Evolutionary conservation across 1,284 basidiomycete genomes (phyloP).

Genomic region (Takashimella tepidaria): DNA sequence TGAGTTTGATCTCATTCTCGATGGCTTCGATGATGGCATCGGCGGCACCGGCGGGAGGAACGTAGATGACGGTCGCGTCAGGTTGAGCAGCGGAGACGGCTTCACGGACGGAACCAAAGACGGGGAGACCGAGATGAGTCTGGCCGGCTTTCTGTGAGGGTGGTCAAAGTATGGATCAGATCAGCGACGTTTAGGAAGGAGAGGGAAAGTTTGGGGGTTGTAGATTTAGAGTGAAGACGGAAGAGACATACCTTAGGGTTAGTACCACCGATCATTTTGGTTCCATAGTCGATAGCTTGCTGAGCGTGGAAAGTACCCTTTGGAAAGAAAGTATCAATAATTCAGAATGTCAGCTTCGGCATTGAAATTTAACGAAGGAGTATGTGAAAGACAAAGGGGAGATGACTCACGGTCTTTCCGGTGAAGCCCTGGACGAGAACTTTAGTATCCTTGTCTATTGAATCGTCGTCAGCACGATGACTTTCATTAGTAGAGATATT

Average conservation of each 20-base stretch:
- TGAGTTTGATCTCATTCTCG: slow-evolving; percentile 91
- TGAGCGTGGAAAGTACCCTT: slow-evolving; percentile 96
- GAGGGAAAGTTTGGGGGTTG: not conserved
- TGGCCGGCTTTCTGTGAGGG: slow-evolving; percentile 73
- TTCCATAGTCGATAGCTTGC: slow-evolving; percentile 85
- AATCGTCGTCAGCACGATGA: not conserved
- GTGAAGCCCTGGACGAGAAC: slow-evolving; percentile 92
- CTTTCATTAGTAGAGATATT: too few relatives aligned
- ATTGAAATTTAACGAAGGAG: not conserved
- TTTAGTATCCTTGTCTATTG: slow-evolving; percentile 85
- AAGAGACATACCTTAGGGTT: slow-evolving; percentile 63
- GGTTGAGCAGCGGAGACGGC: slow-evolving; percentile 77
- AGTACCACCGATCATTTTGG: slow-evolving; percentile 95
- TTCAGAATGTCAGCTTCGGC: too few relatives aligned
- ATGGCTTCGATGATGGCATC: slow-evolving; percentile 97
- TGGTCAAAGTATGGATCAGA: not conserved
- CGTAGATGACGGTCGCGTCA: slow-evolving; percentile 91
- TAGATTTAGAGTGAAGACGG: not conserved
- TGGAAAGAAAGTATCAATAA: slow-evolving; percentile 7
- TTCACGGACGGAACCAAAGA: slow-evolving; percentile 90
- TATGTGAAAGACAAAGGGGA: not conserved
- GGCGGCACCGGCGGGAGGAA: slow-evolving; percentile 85
- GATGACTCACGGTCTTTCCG: slow-evolving; percentile 80
- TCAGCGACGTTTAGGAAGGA: not conserved
- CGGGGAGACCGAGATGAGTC: slow-evolving; percentile 89